Percentiles rank a stretch among this genome's conserved stretches.
These are phyloP conservation scores for Aspergillus sp. DNA, from an alignment of 2,329 filamentous ascomycete species.

Conservation along the genomic window DNA sequence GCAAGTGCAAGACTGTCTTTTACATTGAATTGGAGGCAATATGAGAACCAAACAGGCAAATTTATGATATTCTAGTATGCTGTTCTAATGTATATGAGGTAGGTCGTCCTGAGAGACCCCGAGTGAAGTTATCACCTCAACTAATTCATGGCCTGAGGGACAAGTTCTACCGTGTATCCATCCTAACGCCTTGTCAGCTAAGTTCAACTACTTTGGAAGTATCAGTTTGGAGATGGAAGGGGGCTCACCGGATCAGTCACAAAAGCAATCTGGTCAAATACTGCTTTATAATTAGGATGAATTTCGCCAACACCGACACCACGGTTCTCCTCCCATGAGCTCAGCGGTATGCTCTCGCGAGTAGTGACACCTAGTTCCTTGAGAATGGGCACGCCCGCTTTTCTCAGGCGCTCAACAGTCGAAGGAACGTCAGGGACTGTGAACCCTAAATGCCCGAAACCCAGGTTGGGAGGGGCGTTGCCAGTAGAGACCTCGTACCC, in stretches of 20 bases:
- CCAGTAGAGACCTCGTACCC: conserved; percentile 27
- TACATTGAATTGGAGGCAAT: background rate
- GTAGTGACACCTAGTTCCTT: conserved; percentile 35
- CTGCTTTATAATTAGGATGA: conserved; percentile 33
- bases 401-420: conserved; percentile 30
- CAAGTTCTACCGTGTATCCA: conserved; percentile 35
- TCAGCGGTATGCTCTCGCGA: conserved; percentile 32
- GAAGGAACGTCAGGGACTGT: conserved; percentile 37
- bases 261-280: conserved; percentile 39
- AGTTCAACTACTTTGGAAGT: background rate
- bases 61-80: background rate
- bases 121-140: background rate
- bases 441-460: conserved; percentile 41
- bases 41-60: background rate
- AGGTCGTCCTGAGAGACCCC: background rate
- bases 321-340: conserved; percentile 33
- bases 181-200: conserved; percentile 23
- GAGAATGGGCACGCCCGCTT: conserved; percentile 30
- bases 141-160: conserved; percentile 28
- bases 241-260: conserved; percentile 39
- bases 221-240: background rate
- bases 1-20: too few species aligned
- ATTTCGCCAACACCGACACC: conserved; percentile 34
- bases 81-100: background rate
- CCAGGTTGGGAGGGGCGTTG: conserved; percentile 35